phyloP scores from a whole-genome alignment of 169 alveolate species.

The Plasmodium coatneyi region DNA sequence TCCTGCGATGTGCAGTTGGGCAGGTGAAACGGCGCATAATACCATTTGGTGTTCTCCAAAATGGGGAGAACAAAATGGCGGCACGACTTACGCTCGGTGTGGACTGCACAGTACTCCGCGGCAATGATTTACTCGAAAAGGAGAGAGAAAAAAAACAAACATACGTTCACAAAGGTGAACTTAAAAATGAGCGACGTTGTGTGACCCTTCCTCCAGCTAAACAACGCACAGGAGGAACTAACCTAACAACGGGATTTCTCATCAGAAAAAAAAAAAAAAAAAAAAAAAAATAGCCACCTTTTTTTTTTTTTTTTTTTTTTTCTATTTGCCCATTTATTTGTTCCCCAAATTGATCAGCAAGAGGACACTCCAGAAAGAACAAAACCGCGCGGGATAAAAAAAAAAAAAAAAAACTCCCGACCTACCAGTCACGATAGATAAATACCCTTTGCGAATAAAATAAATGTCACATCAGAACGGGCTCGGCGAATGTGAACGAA shows the following conservation, averaged over 20 bases:
- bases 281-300: not conserved
- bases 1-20: not conserved
- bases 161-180: not conserved
- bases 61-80: not conserved
- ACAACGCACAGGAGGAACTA: not conserved
- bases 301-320: no score
- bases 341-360: not conserved
- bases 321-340: not conserved
- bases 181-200: not conserved
- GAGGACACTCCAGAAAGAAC: not conserved
- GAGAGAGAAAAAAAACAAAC: not conserved
- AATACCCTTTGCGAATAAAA: not conserved
- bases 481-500: not conserved
- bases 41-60: not conserved
- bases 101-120: not conserved
- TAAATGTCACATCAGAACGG: not conserved
- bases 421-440: not conserved
- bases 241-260: not conserved
- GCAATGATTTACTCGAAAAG: not conserved
- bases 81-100: not conserved
- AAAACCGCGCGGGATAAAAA: not conserved
- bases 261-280: not conserved
- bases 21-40: not conserved
- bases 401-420: not conserved
- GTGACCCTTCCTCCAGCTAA: not conserved